Percentiles rank a stretch among this genome's conserved stretches.
Evolutionary conservation across 163 green algal species (phyloP).

Genomic region (Chlorella variabilis): DNA sequence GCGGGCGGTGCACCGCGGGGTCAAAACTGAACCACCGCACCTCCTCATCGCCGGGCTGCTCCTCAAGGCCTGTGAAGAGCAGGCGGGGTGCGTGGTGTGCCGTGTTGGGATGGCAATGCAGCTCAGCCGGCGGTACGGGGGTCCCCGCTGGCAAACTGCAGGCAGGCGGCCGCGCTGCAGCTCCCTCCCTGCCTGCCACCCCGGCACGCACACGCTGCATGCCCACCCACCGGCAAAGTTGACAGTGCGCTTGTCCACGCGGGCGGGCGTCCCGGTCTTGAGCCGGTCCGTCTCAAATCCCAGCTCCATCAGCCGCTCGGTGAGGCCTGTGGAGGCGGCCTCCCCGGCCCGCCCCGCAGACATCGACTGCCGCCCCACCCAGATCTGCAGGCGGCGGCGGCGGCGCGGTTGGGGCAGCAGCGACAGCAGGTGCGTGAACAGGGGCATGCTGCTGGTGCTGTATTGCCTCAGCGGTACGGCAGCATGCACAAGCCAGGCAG

Average conservation of each 20-base stretch:
- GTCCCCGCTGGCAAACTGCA: neutral
- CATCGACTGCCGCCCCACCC: slow-evolving; percentile 89
- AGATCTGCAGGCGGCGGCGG: too few species aligned
- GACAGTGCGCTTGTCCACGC: slow-evolving; percentile 91
- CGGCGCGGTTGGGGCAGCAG: too few species aligned
- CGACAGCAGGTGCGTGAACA: too few species aligned
- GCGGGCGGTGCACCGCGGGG: slow-evolving; percentile 70
- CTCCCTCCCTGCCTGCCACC: too few species aligned
- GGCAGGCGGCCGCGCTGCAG: too few species aligned
- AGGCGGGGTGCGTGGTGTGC: neutral
- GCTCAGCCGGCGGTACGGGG: neutral
- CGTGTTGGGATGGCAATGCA: too few species aligned
- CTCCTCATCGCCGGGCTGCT: slow-evolving; percentile 71
- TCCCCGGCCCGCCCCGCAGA: slow-evolving; percentile 89
- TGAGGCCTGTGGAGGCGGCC: slow-evolving; percentile 85
- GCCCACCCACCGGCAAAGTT: slow-evolving; percentile 66
- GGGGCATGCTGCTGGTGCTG: too few species aligned
- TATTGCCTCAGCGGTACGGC: too few species aligned
- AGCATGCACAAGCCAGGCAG: too few species aligned
- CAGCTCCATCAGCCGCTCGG: slow-evolving; percentile 83
- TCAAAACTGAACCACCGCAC: slow-evolving; percentile 95
- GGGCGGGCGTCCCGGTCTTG: slow-evolving; percentile 96
- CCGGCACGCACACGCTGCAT: too few species aligned
- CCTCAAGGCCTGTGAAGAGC: slow-evolving; percentile 25
- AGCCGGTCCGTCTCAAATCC: slow-evolving; percentile 95